phyloP scores from a whole-genome alignment of 768 basidiomycete genomes.

The Coprinopsis marcescibilis region DNA sequence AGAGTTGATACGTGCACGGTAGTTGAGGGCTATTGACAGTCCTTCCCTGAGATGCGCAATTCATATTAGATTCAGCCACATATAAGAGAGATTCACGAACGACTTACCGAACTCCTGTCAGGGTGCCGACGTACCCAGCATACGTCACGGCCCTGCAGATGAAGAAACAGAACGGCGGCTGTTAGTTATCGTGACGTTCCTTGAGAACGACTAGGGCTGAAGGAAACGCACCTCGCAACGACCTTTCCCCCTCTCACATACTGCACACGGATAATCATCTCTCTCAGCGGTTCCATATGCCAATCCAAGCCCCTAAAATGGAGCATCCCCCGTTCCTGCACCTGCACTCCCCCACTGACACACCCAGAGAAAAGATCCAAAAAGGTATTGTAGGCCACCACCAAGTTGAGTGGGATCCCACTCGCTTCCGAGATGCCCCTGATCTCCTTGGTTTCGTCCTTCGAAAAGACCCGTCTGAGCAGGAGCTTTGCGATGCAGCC shows the following conservation, averaged over 20 bases:
- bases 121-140: constrained; percentile 32
- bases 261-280: constrained; percentile 28
- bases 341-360: constrained; percentile 28
- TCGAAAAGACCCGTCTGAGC: constrained; percentile 24
- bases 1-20: constrained; percentile 21
- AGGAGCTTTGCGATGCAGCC: constrained; percentile 20
- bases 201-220: not conserved
- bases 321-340: constrained; percentile 18
- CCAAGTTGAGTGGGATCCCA: constrained; percentile 25
- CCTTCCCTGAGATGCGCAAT: constrained; percentile 24
- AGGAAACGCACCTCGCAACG: constrained; percentile 25
- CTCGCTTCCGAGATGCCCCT: constrained; percentile 25
- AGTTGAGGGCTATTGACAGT: constrained; percentile 33
- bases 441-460: constrained; percentile 31
- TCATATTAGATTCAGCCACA: too few relatives aligned
- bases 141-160: constrained; percentile 30
- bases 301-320: constrained; percentile 36
- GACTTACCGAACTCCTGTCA: constrained; percentile 32
- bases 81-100: too few relatives aligned
- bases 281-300: constrained; percentile 31
- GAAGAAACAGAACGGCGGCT: not conserved
- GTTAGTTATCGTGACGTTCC: not conserved
- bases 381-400: constrained; percentile 35
- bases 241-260: constrained; percentile 27
- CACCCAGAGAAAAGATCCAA: constrained; percentile 34